Percentiles rank a stretch among this genome's conserved stretches.
Conservation (phyloP, 225 moss, liverwort and hornwort genomes). For the Sphagnum contortum region DNA sequence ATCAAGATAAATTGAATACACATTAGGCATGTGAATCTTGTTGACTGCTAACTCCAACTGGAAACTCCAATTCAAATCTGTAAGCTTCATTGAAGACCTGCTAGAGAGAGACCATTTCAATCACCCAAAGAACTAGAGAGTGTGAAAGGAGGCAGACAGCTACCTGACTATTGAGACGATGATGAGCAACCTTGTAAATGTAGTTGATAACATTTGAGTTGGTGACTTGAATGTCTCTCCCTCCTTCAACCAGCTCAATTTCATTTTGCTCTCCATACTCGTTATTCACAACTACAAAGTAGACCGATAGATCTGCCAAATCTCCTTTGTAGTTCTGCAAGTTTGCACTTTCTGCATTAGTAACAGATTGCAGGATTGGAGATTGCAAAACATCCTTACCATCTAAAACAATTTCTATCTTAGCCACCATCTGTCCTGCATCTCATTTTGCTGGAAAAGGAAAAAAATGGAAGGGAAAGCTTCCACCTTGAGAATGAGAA, state of each 20-base stretch:
- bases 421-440: too few species aligned
- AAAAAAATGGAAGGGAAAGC: too few species aligned
- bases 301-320: slow-evolving; percentile 71
- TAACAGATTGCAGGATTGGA: not conserved
- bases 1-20: too few species aligned
- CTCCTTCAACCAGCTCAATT: slow-evolving; percentile 79
- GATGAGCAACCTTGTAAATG: slow-evolving; percentile 86
- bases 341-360: not conserved
- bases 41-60: too few species aligned
- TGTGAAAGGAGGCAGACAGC: not conserved
- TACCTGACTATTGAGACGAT: slow-evolving; percentile 96
- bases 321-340: slow-evolving; percentile 78
- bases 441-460: too few species aligned
- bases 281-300: slow-evolving; percentile 86
- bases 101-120: too few species aligned
- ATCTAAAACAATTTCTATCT: too few species aligned
- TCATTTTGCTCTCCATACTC: slow-evolving; percentile 96
- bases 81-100: too few species aligned
- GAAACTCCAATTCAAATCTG: too few species aligned
- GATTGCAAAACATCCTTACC: too few species aligned
- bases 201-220: slow-evolving; percentile 78
- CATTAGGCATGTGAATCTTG: too few species aligned
- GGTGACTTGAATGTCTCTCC: slow-evolving; percentile 83
- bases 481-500: slow-evolving; percentile 80
- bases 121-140: too few species aligned